These are phyloP conservation scores for Mitragyna speciosa DNA, from an alignment of 257 asterid species.

Conservation along the genomic window DNA sequence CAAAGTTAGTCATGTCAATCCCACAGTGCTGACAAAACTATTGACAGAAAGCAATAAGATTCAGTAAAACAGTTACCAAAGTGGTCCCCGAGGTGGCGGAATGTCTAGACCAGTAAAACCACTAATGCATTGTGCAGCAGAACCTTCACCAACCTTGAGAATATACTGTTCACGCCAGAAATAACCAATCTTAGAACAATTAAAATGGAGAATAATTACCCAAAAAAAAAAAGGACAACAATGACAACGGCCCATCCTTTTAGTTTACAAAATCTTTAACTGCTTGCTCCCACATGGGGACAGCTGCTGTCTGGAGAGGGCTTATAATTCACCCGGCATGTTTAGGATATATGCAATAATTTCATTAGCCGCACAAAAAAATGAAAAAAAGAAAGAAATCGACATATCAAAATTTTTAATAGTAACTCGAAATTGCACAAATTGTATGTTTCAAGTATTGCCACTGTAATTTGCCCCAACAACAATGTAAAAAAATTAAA, in stretches of 20 bases:
- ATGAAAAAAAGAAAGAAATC: background rate
- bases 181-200: constrained; percentile 11
- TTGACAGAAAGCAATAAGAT: background rate
- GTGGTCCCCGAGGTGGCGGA: constrained; percentile 99
- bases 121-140: constrained; percentile 83
- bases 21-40: too few relatives aligned
- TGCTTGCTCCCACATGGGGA: background rate
- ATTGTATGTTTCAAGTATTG: background rate
- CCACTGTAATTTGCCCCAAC: background rate
- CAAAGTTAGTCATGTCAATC: background rate
- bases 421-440: background rate
- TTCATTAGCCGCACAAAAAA: too few relatives aligned
- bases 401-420: background rate
- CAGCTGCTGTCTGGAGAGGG: background rate
- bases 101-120: constrained; percentile 87
- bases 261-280: background rate
- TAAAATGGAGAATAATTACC: background rate
- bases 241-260: background rate
- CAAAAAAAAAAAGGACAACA: background rate
- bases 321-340: background rate
- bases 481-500: background rate
- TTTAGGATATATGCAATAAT: too few relatives aligned
- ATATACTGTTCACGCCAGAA: constrained; percentile 55
- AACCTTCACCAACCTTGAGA: constrained; percentile 87
- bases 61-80: constrained; percentile 54